A percentile compares a stretch with the other conserved stretches of the same genome.
Conservation (phyloP, 257 asterid species). For the Fraxinus americana region DNA sequence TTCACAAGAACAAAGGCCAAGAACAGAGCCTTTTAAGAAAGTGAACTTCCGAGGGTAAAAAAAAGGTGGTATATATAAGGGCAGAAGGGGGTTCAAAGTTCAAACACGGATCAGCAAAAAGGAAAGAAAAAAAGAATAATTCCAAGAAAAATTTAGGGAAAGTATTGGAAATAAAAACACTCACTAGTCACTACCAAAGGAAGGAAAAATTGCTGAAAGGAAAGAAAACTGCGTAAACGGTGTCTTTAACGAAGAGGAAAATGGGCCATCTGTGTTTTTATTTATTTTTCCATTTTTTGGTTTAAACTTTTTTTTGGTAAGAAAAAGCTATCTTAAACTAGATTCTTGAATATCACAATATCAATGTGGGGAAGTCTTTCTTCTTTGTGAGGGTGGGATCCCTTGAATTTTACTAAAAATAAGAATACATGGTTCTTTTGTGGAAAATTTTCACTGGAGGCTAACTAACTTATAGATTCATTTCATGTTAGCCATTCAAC, state of each 20-base stretch:
- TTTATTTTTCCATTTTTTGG: neutral
- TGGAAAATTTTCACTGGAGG: neutral
- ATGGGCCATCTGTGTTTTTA: too few species aligned
- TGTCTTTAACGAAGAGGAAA: neutral
- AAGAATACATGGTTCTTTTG: neutral
- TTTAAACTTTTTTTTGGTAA: neutral
- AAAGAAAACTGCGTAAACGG: neutral
- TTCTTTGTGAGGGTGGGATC: neutral
- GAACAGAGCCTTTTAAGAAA: slow-evolving; percentile 1
- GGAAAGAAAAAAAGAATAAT: neutral
- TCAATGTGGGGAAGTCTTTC: neutral
- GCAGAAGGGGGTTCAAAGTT: neutral
- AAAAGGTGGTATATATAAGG: neutral
- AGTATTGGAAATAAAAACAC: neutral
- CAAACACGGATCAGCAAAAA: neutral
- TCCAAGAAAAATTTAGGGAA: neutral
- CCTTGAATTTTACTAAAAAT: neutral
- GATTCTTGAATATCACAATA: neutral
- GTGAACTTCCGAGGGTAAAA: neutral
- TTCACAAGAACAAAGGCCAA: neutral
- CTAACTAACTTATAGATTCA: neutral
- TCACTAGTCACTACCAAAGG: neutral
- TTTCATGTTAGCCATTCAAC: neutral
- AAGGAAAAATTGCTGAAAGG: neutral
- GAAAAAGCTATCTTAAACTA: neutral